Base-by-base conservation (phyloP, 2,329 filamentous ascomycete genomes). In the Ophiostoma sp. region DNA sequence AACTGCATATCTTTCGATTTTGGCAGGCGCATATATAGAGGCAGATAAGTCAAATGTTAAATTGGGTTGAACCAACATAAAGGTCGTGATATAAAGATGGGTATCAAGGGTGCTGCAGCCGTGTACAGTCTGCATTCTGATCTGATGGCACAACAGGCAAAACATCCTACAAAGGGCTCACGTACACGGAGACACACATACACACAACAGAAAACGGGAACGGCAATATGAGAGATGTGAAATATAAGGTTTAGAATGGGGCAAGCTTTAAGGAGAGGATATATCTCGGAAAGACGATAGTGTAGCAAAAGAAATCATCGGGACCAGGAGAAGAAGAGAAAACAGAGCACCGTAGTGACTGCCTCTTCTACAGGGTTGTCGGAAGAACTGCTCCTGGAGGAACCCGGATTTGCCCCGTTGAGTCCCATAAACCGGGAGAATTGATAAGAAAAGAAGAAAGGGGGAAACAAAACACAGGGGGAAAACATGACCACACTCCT, bases 161-260 rank as follows among this genome's bases (percentile, higher is more conserved):
- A n/a, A n/a, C n/a, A 50, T 68, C 39, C 8, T 31, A 31, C 15
- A 33, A n/a, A 33, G 7, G 7, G 7, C 12, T n/a, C 52, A 70
- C 52, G 25, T 28, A 28, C 50, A 57, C 68, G 50, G 8, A 17
- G 12, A n/a, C 39, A 28, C 68, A 15, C 50, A 28, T 28, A 19
- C 68, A 36, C 63, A 69, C 7, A 31, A 15, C 28, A 52, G 28
- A 22, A 50, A 70, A 3, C 15, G 50, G 28, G 15, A 33, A 17
- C 31, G 2, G 45, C n/a, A 5, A 22, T 12, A 61, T n/a, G 42
- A 61, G 59, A 71, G 25, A 52, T 66, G 69, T 50, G 25, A 71
- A 50, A 66, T 71, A 64, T 63, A 55, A 45, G 57, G 48, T 59
- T 68, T 57, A 72, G 48, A 68, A 72, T 59, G 71, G 71, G 48